phyloP scores from a whole-genome alignment of 202 grass and related monocot genomes.

The Brachypodium distachyon region DNA sequence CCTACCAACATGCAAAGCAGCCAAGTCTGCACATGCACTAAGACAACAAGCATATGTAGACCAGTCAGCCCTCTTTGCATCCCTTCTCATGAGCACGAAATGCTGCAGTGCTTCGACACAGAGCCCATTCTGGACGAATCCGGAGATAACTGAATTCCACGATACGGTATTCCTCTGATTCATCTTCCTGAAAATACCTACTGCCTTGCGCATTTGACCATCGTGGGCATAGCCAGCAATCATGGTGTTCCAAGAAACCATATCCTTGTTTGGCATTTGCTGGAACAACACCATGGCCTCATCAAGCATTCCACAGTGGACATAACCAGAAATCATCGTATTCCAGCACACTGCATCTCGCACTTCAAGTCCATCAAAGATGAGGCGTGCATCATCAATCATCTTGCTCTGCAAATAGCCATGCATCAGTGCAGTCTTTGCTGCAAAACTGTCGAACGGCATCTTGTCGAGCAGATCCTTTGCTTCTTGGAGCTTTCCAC shows the following conservation, averaged over 20 bases:
- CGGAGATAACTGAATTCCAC: constrained; percentile 78
- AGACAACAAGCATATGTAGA: constrained; percentile 56
- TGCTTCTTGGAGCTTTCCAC: constrained; percentile 48
- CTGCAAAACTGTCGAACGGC: constrained; percentile 35
- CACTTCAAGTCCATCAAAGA: constrained; percentile 56
- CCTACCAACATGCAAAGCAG: constrained; percentile 33
- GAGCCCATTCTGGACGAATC: constrained; percentile 58
- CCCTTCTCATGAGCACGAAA: constrained; percentile 48
- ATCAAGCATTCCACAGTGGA: constrained; percentile 46
- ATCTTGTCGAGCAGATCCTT: constrained; percentile 39
- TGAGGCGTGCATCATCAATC: constrained; percentile 28
- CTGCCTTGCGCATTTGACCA: constrained; percentile 42
- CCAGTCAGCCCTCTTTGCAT: constrained; percentile 39
- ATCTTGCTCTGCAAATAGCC: constrained; percentile 39
- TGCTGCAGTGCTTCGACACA: constrained; percentile 34
- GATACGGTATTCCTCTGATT: constrained; percentile 36
- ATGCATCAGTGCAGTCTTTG: constrained; percentile 62
- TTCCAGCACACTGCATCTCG: constrained; percentile 60
- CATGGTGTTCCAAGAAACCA: constrained; percentile 61
- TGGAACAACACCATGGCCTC: constrained; percentile 44
- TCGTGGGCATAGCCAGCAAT: constrained; percentile 46
- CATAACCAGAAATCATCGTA: constrained; percentile 72
- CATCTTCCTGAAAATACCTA: constrained; percentile 44
- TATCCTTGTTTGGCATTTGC: constrained; percentile 49
- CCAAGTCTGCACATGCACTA: constrained; percentile 51